Percentiles rank a stretch among this genome's conserved stretches.
Evolutionary conservation across 164 flowering plant species (phyloP).

Genomic region (Taxillus chinensis): DNA sequence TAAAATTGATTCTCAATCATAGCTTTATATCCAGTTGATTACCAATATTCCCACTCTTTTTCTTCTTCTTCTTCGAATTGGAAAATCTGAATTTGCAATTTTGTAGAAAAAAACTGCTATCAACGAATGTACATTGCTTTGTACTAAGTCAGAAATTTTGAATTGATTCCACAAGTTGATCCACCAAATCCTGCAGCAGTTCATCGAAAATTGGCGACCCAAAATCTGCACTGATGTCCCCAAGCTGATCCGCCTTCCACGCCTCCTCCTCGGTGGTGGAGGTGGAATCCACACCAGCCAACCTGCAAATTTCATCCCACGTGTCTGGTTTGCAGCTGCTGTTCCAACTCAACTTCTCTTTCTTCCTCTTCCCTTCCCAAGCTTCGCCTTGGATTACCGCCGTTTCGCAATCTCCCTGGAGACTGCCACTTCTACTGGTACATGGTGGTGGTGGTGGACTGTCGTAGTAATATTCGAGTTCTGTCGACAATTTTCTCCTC

Average conservation of each 20-base stretch:
- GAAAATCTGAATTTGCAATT: too few species aligned
- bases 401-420: not conserved
- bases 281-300: conserved; percentile 31
- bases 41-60: too few species aligned
- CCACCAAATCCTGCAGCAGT: conserved; percentile 35
- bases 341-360: not conserved
- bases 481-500: conserved; percentile 34
- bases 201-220: conserved; percentile 33
- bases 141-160: not conserved
- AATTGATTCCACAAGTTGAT: conserved; percentile 10
- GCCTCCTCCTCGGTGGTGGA: conserved; percentile 27
- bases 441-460: not conserved
- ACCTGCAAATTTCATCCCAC: conserved; percentile 26
- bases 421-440: conserved; percentile 1
- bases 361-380: conserved; percentile 12
- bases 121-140: too few species aligned
- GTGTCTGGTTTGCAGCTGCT: conserved; percentile 6
- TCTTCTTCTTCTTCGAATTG: too few species aligned
- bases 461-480: conserved; percentile 11
- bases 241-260: conserved; percentile 24
- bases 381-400: conserved; percentile 1
- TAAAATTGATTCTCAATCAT: too few species aligned
- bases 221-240: conserved; percentile 29
- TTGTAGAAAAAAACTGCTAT: too few species aligned
- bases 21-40: too few species aligned